Base-by-base conservation (phyloP, 2,329 filamentous ascomycete species). In the Diplodia sapinea region DNA sequence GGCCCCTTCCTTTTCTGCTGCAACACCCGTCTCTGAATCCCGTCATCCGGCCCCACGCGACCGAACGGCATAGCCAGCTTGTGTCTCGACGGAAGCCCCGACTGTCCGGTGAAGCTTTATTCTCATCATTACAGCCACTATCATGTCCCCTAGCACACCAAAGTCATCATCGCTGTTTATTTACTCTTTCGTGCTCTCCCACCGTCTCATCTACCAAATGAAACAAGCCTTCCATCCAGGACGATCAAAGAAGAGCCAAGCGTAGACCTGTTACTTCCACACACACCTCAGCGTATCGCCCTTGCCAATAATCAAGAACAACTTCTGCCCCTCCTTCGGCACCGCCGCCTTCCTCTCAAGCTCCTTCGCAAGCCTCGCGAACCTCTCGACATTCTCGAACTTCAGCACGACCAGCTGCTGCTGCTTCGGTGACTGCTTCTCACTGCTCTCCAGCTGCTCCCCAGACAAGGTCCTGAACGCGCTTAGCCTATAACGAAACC, bases 271-370 rank as follows among this genome's bases (percentile, higher is more conserved):
- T 23, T 26, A 59, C 40, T 49, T 26, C 64, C 64, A 66, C 5
- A n/a, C 11, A 23, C 54, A 51, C n/a, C 43, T 38, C 64, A 66
- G 13, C 20, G 20, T 51, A 8, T 51, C 54, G 4, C 33, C 31
- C 54, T 66, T 66, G 3, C 57, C 40, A 38, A 66, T 20, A 4
- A 66, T 31, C 54, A 66, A 31, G 40, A 66, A 31, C 29, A 66
- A 15, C 43, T 12, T 57, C 64, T 13, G 17, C 13, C 15, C 54
- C 4, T 57, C 40, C 17, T 1, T 31, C 26, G 40, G 26, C 26
- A 12, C 6, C 23, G 17, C 26, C 23, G 26, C 40, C 56, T 26
- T 31, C 36, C n/a, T 8, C 17, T 40, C 47, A 36, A 55, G 13
- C 9, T 47, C 11, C 13, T 11, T 15, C 26, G 36, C 26, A 5